Evolutionary conservation across 306 rosid genomes (phyloP).

Genomic region (Malus sylvestris): DNA sequence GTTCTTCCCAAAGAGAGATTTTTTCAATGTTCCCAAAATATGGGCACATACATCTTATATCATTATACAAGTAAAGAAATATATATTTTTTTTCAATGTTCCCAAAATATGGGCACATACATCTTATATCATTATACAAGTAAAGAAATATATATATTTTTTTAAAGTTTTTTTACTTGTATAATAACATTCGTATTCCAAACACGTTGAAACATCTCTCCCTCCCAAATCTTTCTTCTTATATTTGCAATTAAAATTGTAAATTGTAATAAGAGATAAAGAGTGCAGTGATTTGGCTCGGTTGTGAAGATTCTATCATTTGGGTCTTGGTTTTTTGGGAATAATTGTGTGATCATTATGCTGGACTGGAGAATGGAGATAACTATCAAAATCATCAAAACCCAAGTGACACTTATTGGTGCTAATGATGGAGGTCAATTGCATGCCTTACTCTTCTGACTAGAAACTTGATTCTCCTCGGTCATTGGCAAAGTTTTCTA

Average conservation of each 20-base stretch:
- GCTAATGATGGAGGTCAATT: neutral
- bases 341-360: neutral
- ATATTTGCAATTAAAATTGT: neutral
- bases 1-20: no score
- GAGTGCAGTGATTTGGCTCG: neutral
- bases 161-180: no score
- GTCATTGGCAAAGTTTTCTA: neutral
- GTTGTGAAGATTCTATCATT: neutral
- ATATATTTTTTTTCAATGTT: no score
- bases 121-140: no score
- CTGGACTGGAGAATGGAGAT: neutral
- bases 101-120: no score
- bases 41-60: no score
- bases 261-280: neutral
- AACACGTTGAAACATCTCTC: no score
- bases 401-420: neutral
- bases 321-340: neutral
- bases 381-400: neutral
- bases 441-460: neutral
- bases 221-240: neutral
- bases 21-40: no score
- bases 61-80: no score
- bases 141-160: fast-evolving
- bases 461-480: neutral
- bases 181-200: no score